Evolutionary conservation across 2,329 filamentous ascomycete genomes (phyloP), one percentile per base, ranked within the genome.

Genomic region (Niveomyces coronatus): DNA sequence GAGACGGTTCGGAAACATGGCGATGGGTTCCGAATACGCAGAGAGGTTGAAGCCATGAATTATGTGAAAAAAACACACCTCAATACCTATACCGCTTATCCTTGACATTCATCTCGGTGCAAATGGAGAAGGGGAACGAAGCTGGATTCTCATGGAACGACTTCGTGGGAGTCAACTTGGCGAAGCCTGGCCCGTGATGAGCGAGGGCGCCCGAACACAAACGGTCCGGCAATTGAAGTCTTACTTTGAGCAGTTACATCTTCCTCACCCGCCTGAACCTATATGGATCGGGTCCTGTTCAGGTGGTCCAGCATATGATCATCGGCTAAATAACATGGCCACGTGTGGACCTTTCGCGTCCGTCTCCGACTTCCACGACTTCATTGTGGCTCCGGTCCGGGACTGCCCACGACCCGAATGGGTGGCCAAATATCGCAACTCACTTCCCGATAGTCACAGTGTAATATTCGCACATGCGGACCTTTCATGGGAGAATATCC

Each of bases 401-500:
- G 23, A 40, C 2, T 43, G 42, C 13, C 44, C 44, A 13, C 44
- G 38, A 16, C 42, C 44, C 9, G 44, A 44, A 28, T 34, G 19
- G 35, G 41, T 32, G 10, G 37, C 35, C 8, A 41, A 35, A 22
- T 47, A 42, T 18, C 44, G 45, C 26, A 23, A 16, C 10, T 28
- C 34, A 22, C 35, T 46, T 8, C 11, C 43, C n/a, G 40, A 43
- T 20, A 28, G 9, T 8, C 31, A 24, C 20, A 24, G 15, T 2
- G 28, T 40, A 16, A 14, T 16, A 11, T 58, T 59, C 17, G 54
- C 54, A 5, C 57, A 58, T 33, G 52, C 52, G 4, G 54, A 58
- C 36, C 47, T 60, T 6, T 56, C 54, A 20, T 47, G 51, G 10
- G 45, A 51, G 5, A 60, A 59, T 31, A 57, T 61, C 15, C 42